A percentile compares a stretch with the other conserved stretches of the same genome.
phyloP scores from a whole-genome alignment of 768 basidiomycete genomes.

The Lanmaoa rubissima region DNA sequence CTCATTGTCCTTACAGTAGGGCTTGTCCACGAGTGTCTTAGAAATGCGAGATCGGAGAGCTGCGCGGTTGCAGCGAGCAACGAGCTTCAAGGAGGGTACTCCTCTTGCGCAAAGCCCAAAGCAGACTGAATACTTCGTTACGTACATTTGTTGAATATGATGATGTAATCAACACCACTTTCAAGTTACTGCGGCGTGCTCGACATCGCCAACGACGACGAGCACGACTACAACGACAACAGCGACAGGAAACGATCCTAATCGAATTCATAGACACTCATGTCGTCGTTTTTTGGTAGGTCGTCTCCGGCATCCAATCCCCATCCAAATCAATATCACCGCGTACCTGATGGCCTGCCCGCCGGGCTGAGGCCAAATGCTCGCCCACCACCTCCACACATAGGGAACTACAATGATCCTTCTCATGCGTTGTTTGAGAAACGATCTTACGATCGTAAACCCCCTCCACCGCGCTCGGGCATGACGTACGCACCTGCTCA shows the following conservation, averaged over 20 bases:
- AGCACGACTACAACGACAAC: background rate
- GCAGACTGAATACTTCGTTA: background rate
- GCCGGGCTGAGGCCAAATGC: conserved; percentile 35
- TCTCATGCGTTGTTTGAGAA: conserved; percentile 51
- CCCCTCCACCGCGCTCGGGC: conserved; percentile 32
- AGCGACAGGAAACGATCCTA: no score
- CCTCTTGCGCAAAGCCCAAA: background rate
- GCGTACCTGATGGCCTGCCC: conserved; percentile 41
- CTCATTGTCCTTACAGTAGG: conserved; percentile 6
- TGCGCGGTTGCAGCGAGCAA: background rate
- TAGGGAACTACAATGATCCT: conserved; percentile 54
- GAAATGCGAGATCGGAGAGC: background rate
- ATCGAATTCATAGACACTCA: conserved; percentile 1
- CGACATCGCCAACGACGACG: background rate
- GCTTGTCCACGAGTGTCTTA: background rate
- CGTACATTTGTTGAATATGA: background rate
- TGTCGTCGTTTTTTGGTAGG: conserved; percentile 46
- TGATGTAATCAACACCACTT: conserved; percentile 18
- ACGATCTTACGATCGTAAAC: conserved; percentile 42
- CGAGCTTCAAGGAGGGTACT: background rate
- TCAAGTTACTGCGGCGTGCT: background rate
- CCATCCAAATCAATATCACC: conserved; percentile 41
- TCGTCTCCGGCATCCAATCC: conserved; percentile 31
- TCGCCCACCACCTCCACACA: conserved; percentile 37
- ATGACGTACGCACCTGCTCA: conserved; percentile 20